These are phyloP conservation scores for Shiraia sp. DNA, from an alignment of 2,329 filamentous ascomycete species.

Conservation along the genomic window DNA sequence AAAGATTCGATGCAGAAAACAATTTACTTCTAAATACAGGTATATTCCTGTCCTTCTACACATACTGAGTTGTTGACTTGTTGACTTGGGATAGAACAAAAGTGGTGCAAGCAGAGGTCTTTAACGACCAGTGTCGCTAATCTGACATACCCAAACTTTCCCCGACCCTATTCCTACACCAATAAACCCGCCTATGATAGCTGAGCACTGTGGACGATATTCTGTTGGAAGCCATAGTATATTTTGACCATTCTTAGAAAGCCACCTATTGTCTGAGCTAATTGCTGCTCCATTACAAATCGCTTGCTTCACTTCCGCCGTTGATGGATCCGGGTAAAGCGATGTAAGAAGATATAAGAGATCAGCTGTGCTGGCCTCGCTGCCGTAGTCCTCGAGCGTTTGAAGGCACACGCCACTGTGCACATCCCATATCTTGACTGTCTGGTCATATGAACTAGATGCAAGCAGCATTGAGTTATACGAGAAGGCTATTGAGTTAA, in stretches of 20 bases:
- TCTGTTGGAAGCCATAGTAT: conserved; percentile 1
- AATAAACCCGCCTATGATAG: background rate
- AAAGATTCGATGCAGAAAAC: too few species aligned
- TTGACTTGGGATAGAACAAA: too few species aligned
- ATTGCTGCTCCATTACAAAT: background rate
- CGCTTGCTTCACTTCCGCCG: background rate
- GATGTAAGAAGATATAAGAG: background rate
- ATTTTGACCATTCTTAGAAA: conserved; percentile 3
- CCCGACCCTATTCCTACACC: conserved; percentile 1
- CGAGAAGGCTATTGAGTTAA: background rate
- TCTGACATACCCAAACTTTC: conserved; percentile 1
- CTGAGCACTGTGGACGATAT: conserved; percentile 2
- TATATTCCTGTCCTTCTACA: too few species aligned
- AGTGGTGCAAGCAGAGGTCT: too few species aligned
- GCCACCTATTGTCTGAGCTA: background rate
- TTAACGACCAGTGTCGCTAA: too few species aligned
- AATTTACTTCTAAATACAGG: too few species aligned
- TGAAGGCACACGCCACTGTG: background rate
- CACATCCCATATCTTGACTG: background rate
- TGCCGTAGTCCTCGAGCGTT: background rate
- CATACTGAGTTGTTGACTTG: too few species aligned
- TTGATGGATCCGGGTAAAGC: background rate
- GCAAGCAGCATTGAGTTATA: background rate
- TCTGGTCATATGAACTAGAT: background rate
- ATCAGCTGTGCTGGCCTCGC: background rate